Evolutionary conservation across 2,329 filamentous ascomycete species (phyloP).

Genomic region (Furcasterigmium sp.): DNA sequence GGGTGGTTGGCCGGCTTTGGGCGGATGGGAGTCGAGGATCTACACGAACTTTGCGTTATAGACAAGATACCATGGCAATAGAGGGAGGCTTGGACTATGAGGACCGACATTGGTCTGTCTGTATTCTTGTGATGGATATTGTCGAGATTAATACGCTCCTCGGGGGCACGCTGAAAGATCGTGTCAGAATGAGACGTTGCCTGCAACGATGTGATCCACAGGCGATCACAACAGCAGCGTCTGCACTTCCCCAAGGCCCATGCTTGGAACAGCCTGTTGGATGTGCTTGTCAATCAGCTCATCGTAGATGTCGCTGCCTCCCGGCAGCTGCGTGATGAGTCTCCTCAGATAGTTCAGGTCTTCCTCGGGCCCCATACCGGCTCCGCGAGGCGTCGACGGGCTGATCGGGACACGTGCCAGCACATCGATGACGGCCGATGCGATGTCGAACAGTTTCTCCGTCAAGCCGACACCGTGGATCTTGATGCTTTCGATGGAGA

Average conservation of each 20-base stretch:
- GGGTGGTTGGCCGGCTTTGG: constrained; percentile 8
- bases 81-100: too few relatives aligned
- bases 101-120: too few relatives aligned
- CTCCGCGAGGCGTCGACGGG: constrained; percentile 17
- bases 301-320: constrained; percentile 30
- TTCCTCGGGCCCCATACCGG: constrained; percentile 25
- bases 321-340: constrained; percentile 31
- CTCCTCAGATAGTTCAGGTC: constrained; percentile 29
- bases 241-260: constrained; percentile 7
- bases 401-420: constrained; percentile 32
- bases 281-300: constrained; percentile 33
- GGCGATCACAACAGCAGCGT: background rate
- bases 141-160: too few relatives aligned
- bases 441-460: constrained; percentile 40
- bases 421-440: constrained; percentile 38
- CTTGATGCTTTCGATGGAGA: constrained; percentile 30
- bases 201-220: too few relatives aligned
- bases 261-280: constrained; percentile 24
- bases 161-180: too few relatives aligned
- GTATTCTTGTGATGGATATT: too few relatives aligned
- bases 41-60: constrained; percentile 14
- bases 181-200: too few relatives aligned
- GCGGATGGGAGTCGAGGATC: constrained; percentile 22
- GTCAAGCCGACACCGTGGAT: constrained; percentile 40
- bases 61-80: too few relatives aligned